A percentile compares a stretch with the other conserved stretches of the same genome.
Conservation (phyloP, 1,139 yeast genomes). For the Suhomyces wounanorum region DNA sequence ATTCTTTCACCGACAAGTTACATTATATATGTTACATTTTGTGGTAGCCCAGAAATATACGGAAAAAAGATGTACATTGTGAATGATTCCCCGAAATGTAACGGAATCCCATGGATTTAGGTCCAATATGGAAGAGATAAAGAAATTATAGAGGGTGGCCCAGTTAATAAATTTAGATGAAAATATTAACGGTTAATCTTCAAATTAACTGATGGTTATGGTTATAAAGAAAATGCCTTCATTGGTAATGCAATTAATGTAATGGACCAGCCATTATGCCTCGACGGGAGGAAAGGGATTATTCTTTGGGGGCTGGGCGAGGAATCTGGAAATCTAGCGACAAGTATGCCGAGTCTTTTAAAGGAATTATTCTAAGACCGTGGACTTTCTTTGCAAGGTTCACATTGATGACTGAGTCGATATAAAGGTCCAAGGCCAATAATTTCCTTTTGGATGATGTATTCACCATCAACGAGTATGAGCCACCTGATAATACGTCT, state of each 20-base stretch:
- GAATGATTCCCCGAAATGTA: no score
- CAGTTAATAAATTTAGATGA: no score
- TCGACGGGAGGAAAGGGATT: neutral
- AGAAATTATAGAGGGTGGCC: no score
- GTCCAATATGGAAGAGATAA: no score
- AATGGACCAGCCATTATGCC: neutral
- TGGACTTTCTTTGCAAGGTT: conserved; percentile 25
- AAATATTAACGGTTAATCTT: no score
- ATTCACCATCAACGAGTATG: conserved; percentile 27
- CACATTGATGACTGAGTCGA: conserved; percentile 41
- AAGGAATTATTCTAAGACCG: conserved; percentile 49
- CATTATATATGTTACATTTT: no score
- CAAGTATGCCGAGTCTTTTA: conserved; percentile 59
- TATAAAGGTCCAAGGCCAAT: conserved; percentile 46
- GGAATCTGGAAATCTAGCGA: conserved; percentile 61
- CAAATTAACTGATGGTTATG: no score
- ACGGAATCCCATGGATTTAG: no score
- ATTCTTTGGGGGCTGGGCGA: conserved; percentile 24
- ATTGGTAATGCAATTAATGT: neutral
- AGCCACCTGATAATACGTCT: conserved; percentile 49
- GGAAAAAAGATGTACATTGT: no score
- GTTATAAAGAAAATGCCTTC: no score
- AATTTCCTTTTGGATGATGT: conserved; percentile 30
- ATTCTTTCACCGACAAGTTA: no score
- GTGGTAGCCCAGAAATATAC: no score